These are phyloP conservation scores for Actinomucor elegans DNA, from an alignment of 371 early-diverging fungal genomes.

Conservation along the genomic window DNA sequence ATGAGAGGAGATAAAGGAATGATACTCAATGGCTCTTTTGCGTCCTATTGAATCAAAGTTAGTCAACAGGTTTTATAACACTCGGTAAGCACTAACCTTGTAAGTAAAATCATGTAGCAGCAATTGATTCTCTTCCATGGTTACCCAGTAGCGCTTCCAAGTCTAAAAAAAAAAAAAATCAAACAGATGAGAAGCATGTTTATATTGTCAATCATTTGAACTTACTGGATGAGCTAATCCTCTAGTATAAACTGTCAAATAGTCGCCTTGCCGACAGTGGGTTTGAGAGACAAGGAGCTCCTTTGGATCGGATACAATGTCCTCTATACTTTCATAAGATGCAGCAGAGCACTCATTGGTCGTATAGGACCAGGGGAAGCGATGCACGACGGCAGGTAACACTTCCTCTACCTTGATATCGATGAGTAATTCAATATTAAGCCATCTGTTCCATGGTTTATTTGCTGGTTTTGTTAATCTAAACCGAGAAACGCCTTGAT, in stretches of 20 bases:
- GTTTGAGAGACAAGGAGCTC: slow-evolving; percentile 7
- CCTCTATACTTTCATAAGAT: neutral
- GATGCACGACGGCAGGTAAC: slow-evolving; percentile 11
- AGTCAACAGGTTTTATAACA: too few species aligned
- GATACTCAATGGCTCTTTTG: slow-evolving; percentile 12
- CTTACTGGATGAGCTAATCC: slow-evolving; percentile 23
- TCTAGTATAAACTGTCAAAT: slow-evolving; percentile 24
- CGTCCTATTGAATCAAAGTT: slow-evolving; percentile 9
- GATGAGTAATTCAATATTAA: slow-evolving; percentile 18
- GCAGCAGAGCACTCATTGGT: neutral
- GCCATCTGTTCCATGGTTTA: slow-evolving; percentile 8
- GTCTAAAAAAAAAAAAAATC: slow-evolving; percentile 7
- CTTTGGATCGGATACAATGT: neutral
- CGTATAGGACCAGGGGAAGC: slow-evolving; percentile 19
- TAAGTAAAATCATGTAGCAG: slow-evolving; percentile 22
- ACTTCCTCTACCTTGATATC: slow-evolving; percentile 22
- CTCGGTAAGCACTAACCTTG: too few species aligned
- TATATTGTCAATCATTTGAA: too few species aligned
- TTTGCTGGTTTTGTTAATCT: slow-evolving; percentile 12
- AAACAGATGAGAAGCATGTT: neutral
- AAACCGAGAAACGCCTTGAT: slow-evolving; percentile 20
- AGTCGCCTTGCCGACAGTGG: slow-evolving; percentile 21
- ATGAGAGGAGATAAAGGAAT: slow-evolving; percentile 9
- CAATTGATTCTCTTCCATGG: slow-evolving; percentile 9
- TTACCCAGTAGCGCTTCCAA: slow-evolving; percentile 27